Evolutionary conservation across 495 filamentous ascomycete genomes (phyloP).

Genomic region (Echria macrotheca): DNA sequence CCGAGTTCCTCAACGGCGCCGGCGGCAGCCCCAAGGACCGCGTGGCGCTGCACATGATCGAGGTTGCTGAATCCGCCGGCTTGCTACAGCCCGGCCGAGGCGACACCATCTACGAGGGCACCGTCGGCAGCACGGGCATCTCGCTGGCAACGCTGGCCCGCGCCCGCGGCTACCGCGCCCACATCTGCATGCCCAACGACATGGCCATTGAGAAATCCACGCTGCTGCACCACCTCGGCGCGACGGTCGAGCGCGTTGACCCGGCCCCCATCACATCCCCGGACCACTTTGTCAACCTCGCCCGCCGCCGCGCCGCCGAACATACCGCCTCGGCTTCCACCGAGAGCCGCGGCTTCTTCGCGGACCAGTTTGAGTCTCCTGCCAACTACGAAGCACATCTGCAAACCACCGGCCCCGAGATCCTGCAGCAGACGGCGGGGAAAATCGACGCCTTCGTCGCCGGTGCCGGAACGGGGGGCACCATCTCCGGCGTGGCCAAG

Average conservation of each 20-base stretch:
- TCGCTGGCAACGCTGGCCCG: conserved; percentile 84
- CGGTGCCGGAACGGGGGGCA: conserved; percentile 94
- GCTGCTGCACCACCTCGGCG: conserved; percentile 84
- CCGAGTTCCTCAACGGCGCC: conserved; percentile 95
- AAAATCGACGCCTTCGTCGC: conserved; percentile 83
- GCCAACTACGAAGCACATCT: conserved; percentile 85
- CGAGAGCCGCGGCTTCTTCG: conserved; percentile 70
- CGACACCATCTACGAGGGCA: conserved; percentile 96
- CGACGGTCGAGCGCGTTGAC: conserved; percentile 78
- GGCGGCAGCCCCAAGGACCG: conserved; percentile 94
- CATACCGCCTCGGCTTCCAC: conserved; percentile 51
- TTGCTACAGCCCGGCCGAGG: conserved; percentile 73
- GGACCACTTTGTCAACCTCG: conserved; percentile 91
- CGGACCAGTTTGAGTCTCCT: conserved; percentile 89
- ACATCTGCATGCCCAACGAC: conserved; percentile 97
- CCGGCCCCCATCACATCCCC: conserved; percentile 88
- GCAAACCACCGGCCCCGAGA: conserved; percentile 81
- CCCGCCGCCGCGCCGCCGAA: conserved; percentile 65
- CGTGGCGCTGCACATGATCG: conserved; percentile 85
- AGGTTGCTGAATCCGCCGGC: conserved; percentile 72
- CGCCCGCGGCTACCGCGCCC: conserved; percentile 81
- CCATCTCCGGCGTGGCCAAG: conserved; percentile 77
- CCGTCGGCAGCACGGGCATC: conserved; percentile 89
- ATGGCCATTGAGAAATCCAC: conserved; percentile 83
- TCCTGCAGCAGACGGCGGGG: conserved; percentile 71